These are phyloP conservation scores for Huntiella savannae DNA, from an alignment of 2,329 filamentous ascomycete genomes.

Conservation along the genomic window DNA sequence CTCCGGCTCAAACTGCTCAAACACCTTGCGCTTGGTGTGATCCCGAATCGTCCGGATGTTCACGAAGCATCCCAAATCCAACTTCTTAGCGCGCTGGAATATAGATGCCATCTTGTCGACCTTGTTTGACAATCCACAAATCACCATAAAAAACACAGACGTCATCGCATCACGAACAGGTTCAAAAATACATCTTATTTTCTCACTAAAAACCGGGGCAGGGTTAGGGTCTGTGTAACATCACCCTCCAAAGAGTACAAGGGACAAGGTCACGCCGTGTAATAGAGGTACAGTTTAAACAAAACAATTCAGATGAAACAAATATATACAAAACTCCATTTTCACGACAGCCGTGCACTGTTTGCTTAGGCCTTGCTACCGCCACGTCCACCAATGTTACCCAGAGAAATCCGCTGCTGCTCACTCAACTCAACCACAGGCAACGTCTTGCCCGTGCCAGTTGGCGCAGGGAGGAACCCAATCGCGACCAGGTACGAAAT, in stretches of 20 bases:
- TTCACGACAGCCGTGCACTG: too few species aligned
- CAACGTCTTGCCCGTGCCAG: constrained; percentile 19
- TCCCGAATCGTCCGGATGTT: constrained; percentile 80
- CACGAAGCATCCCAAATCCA: constrained; percentile 73
- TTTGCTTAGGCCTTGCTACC: constrained; percentile 8
- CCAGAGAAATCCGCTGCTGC: constrained; percentile 11
- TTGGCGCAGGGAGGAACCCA: constrained; percentile 35
- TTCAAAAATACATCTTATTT: not conserved
- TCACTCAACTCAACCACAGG: constrained; percentile 24
- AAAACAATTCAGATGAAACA: constrained; percentile 1
- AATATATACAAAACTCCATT: not conserved
- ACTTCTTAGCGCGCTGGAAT: constrained; percentile 65
- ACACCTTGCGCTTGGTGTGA: constrained; percentile 90
- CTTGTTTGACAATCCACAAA: not conserved
- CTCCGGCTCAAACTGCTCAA: constrained; percentile 69
- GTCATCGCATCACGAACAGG: not conserved
- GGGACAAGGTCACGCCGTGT: too few species aligned
- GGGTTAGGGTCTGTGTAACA: not conserved
- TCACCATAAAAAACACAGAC: not conserved
- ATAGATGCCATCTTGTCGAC: constrained; percentile 45
- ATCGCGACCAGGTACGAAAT: constrained; percentile 38
- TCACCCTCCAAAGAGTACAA: too few species aligned
- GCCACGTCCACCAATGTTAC: constrained; percentile 12
- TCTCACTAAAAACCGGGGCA: constrained; percentile 1
- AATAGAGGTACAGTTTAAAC: too few species aligned